Conservation (phyloP, 2,329 filamentous ascomycete species). For the Uncinocarpus reesii region DNA sequence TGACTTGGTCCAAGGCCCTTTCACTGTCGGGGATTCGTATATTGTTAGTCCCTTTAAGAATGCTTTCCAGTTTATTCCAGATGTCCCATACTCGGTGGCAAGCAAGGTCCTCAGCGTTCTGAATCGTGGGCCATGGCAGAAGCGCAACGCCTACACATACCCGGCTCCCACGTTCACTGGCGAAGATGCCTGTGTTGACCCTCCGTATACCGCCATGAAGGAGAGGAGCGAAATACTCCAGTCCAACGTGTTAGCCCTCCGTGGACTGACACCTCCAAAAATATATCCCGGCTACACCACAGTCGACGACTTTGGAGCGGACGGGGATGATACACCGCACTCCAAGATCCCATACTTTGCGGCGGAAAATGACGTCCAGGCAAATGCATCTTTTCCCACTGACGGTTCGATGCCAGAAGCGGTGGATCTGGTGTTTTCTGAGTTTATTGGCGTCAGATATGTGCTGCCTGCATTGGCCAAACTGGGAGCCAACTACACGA, state of each 20-base stretch:
- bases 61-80: slow-evolving; percentile 24
- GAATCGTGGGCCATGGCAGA: slow-evolving; percentile 23
- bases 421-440: slow-evolving; percentile 22
- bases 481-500: slow-evolving; percentile 25
- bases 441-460: slow-evolving; percentile 19
- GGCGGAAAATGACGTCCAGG: slow-evolving; percentile 25
- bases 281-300: slow-evolving; percentile 25
- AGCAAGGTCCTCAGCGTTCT: slow-evolving; percentile 22
- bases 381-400: slow-evolving; percentile 24
- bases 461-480: slow-evolving; percentile 20
- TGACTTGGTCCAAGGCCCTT: slow-evolving; percentile 53
- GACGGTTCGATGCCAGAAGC: slow-evolving; percentile 18
- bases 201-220: slow-evolving; percentile 12
- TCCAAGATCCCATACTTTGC: slow-evolving; percentile 20
- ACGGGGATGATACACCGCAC: slow-evolving; percentile 29
- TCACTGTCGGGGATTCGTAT: slow-evolving; percentile 39
- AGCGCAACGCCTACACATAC: slow-evolving; percentile 18
- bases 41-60: slow-evolving; percentile 24
- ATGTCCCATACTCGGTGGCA: slow-evolving; percentile 25
- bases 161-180: background rate
- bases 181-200: slow-evolving; percentile 18
- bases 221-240: slow-evolving; percentile 1
- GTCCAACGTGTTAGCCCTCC: slow-evolving; percentile 20
- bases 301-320: slow-evolving; percentile 27
- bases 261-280: slow-evolving; percentile 4